Evolutionary conservation across 2,329 filamentous ascomycete genomes (phyloP), one percentile per base, ranked within the genome.

Genomic region (Colletotrichum graminicola): DNA sequence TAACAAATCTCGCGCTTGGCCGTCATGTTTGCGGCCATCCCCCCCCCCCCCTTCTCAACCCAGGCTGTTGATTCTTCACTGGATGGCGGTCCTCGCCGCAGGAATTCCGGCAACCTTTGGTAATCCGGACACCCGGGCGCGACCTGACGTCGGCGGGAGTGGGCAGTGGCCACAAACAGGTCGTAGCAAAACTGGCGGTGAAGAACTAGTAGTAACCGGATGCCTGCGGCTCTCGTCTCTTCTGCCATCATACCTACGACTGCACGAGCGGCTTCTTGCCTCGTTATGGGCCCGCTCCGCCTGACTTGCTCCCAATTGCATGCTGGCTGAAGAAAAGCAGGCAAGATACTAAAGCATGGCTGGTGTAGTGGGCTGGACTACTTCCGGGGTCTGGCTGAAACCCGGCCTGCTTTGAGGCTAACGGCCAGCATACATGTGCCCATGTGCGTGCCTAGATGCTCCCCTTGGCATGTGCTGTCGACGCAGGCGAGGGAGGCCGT

Each of bases 1-100:
- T 52, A 26, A 54, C 45, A n/a, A 39, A 34, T 57, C 54, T 68
- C 54, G 62, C 69, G 74, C 75, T 71, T 76, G 75, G 76, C 73
- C 76, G 64, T 71, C n/a, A 63, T 69, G 66, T 62, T 74, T 78
- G 76, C 76, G 76, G 65, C 78, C 77, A 74, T 71, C 65, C 75
- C 76, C 54, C 51, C 43, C 34, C 43, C 64, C 54, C 51, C 34
- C 34, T 23, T 65, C 70, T 71, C 70, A 70, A 68, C 60, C 51
- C 43, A 57, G 32, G 57, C 57, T 21, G 45, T 14, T 10, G 21
- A 23, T 55, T 67, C 41, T 62, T 61, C 56, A 34, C 32, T 55
- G 32, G 41, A 29, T 26, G 41, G 34, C 32, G 34, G 36, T 14
- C 23, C 41, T 57, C 21, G 11, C 29, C n/a, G 34, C 41, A 34